Base-by-base conservation (phyloP, 495 filamentous ascomycete genomes). In the Daldinia concentrica region DNA sequence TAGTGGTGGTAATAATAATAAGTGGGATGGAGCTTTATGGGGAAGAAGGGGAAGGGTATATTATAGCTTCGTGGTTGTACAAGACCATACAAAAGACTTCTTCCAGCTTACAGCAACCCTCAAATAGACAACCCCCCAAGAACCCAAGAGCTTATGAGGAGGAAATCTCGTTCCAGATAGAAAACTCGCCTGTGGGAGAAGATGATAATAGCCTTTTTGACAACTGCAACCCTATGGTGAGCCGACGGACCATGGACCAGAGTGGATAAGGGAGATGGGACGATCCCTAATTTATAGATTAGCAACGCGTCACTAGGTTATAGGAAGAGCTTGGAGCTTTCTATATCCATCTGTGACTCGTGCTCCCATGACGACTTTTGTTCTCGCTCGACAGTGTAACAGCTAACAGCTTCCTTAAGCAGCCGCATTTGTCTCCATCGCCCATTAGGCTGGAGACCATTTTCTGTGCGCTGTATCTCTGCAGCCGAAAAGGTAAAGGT, bases 121-220 rank as follows among this genome's bases (percentile, higher is more conserved):
- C 57, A 72, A n/a, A 29, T 68, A 72, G 29, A 62, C 62, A 62
- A 50, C 56, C 64, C 29, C 52, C 26, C 32, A 39, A 19, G 22
- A 51, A 17, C 50, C 52, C 34, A 51, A 56, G 17, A 61, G 48
- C 45, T 61, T 32, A 30, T 14, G 29, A 56, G 61, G 41, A 52
- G 50, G 37, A 17, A 55, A 65, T 64, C 29, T 27, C 50, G 71
- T 73, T 73, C 56, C 71, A 73, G 65, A 59, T 73, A 66, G 65
- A 66, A 22, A 55, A 8, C 34, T 64, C 63, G 39, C 62, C 54
- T 62, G 62, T 61, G 41, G 51, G 56, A 61, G 65, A 73, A 15
- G 60, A 63, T 17, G 71, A 69, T 58, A 73, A 73, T 73, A 73
- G 71, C 65, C 71, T 73, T 69, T 71, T 69, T 73, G 71, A 69